phyloP scores from a whole-genome alignment of 106 monocot species.

The Platanthera zijinensis region DNA sequence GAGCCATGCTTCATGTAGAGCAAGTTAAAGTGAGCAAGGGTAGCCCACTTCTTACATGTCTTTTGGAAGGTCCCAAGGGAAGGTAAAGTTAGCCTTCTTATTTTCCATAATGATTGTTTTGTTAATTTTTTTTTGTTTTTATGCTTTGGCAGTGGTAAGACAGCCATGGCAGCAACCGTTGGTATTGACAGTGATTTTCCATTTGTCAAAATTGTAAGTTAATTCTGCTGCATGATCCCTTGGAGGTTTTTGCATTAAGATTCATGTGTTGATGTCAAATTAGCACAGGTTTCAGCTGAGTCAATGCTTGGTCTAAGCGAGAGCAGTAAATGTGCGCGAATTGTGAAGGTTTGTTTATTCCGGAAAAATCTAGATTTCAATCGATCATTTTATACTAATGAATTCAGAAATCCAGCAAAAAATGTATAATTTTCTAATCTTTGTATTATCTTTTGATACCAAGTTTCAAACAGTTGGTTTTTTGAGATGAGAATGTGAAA shows the following conservation, averaged over 20 bases:
- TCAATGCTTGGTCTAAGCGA: slow-evolving; percentile 93
- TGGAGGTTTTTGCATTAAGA: not conserved
- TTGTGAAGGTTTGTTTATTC: slow-evolving; percentile 61
- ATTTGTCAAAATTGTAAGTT: slow-evolving; percentile 94
- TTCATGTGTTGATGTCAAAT: not conserved
- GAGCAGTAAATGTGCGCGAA: slow-evolving; percentile 82
- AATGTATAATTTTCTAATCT: not conserved
- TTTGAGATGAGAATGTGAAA: not conserved
- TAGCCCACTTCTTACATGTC: slow-evolving; percentile 93
- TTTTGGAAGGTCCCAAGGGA: slow-evolving; percentile 85
- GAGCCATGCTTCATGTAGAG: slow-evolving; percentile 81
- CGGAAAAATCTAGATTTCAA: not conserved
- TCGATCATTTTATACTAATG: not conserved
- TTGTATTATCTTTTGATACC: not conserved
- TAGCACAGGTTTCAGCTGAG: slow-evolving; percentile 76
- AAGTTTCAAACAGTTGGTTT: not conserved
- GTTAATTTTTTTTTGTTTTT: slow-evolving; percentile 1
- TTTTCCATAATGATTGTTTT: not conserved
- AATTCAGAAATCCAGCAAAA: not conserved
- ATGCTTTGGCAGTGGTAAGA: slow-evolving; percentile 71
- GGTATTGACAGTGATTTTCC: slow-evolving; percentile 95
- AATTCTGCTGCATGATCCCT: not conserved
- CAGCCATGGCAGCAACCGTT: slow-evolving; percentile 80
- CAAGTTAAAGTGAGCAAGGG: slow-evolving; percentile 93
- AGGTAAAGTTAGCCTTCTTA: slow-evolving; percentile 33